A percentile compares a stretch with the other conserved stretches of the same genome.
These are phyloP conservation scores for Stropharia rugosoannulata DNA, from an alignment of 768 basidiomycete genomes.

Conservation along the genomic window DNA sequence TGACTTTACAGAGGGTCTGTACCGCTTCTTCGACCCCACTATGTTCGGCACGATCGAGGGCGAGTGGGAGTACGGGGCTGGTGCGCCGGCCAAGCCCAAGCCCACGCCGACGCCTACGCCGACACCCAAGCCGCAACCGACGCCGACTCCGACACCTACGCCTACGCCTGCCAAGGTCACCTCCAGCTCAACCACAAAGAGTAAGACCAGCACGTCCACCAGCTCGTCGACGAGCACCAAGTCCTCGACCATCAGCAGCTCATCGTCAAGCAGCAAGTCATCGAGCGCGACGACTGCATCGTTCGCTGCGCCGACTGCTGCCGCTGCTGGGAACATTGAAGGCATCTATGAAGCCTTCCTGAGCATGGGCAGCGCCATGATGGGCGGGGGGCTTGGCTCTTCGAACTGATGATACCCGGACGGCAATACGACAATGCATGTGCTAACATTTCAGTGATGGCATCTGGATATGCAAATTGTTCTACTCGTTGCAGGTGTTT, in stretches of 20 bases:
- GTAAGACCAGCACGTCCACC: slow-evolving; percentile 13
- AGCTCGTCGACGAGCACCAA: background rate
- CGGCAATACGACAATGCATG: background rate
- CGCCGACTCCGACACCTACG: slow-evolving; percentile 15
- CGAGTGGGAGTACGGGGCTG: slow-evolving; percentile 36
- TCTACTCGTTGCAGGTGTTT: too few species aligned
- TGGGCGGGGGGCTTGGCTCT: background rate
- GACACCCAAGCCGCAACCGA: slow-evolving; percentile 13
- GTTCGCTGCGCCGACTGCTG: background rate
- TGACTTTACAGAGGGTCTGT: slow-evolving; percentile 48
- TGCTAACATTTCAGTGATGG: too few species aligned
- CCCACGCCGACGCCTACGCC: slow-evolving; percentile 21
- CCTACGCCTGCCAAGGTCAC: background rate
- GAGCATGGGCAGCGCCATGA: slow-evolving; percentile 3
- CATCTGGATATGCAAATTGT: too few species aligned
- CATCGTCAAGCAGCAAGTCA: background rate
- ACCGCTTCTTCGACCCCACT: slow-evolving; percentile 35
- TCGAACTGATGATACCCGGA: background rate
- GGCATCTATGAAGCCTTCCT: background rate
- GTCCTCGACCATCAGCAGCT: background rate
- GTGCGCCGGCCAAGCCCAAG: slow-evolving; percentile 18
- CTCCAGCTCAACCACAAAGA: background rate
- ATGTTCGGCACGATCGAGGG: slow-evolving; percentile 35
- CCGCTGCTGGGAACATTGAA: background rate
- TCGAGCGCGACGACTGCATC: background rate